Evolutionary conservation across 345 rosid species (phyloP).

Genomic region (Balakata baccata): DNA sequence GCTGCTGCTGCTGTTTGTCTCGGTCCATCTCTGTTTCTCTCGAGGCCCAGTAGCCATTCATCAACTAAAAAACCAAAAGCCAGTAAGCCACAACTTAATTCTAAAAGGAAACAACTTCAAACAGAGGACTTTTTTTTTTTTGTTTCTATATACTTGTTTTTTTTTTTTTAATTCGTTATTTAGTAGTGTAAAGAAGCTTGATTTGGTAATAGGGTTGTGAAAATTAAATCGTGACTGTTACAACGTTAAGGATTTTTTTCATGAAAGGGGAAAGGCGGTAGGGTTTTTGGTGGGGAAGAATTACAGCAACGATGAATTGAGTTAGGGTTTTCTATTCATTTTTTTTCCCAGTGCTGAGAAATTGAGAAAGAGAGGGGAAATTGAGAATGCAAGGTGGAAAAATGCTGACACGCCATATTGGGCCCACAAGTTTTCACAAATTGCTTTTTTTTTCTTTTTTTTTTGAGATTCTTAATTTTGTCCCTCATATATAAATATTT

Average conservation of each 20-base stretch:
- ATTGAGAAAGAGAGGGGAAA: neutral
- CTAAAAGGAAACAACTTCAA: too few species aligned
- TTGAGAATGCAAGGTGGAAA: neutral
- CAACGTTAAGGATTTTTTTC: neutral
- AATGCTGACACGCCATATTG: neutral
- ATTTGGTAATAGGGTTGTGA: neutral
- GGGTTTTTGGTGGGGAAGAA: slow-evolving; percentile 1
- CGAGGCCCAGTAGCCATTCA: slow-evolving; percentile 10
- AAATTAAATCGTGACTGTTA: neutral
- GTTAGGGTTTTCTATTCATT: neutral
- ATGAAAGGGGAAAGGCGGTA: neutral
- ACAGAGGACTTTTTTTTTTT: neutral
- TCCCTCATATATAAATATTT: too few species aligned
- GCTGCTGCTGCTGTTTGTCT: neutral
- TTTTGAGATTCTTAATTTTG: too few species aligned
- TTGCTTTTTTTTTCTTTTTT: too few species aligned
- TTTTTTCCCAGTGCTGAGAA: neutral
- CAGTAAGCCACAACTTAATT: neutral
- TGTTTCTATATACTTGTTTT: neutral
- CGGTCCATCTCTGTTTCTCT: neutral
- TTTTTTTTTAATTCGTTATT: neutral
- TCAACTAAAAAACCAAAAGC: neutral
- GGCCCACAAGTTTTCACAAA: neutral
- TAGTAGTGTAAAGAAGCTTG: neutral
- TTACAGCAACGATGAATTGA: neutral